phyloP scores from a whole-genome alignment of 768 basidiomycete species.

The Tricholoma sp. region DNA sequence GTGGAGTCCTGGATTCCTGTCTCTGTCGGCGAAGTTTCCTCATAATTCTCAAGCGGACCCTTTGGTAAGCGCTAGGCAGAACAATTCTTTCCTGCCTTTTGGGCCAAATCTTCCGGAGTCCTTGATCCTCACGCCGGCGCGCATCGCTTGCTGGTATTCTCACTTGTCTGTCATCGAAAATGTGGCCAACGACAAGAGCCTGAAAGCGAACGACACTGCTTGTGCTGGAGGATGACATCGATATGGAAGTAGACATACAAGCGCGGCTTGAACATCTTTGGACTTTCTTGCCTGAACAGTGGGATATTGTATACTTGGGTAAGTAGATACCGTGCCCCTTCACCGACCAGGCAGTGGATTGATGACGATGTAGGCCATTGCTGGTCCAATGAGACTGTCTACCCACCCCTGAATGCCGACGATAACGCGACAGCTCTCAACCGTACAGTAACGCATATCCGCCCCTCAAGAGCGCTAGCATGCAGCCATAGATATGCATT shows the following conservation, averaged over 20 bases:
- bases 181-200: slow-evolving; percentile 27
- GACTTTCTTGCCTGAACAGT: slow-evolving; percentile 48
- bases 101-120: slow-evolving; percentile 34
- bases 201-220: slow-evolving; percentile 30
- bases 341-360: background rate
- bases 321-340: slow-evolving; percentile 9
- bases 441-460: slow-evolving; percentile 28
- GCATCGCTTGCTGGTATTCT: slow-evolving; percentile 53
- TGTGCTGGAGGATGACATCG: slow-evolving; percentile 76
- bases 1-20: slow-evolving; percentile 19
- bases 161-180: slow-evolving; percentile 49
- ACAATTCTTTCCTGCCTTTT: slow-evolving; percentile 32
- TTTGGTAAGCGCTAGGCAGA: slow-evolving; percentile 16
- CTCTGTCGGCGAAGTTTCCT: slow-evolving; percentile 1
- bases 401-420: slow-evolving; percentile 29
- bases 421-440: slow-evolving; percentile 5
- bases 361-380: slow-evolving; percentile 54
- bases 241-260: slow-evolving; percentile 64
- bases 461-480: slow-evolving; percentile 57
- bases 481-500: slow-evolving; percentile 74
- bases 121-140: slow-evolving; percentile 49
- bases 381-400: slow-evolving; percentile 65
- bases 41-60: slow-evolving; percentile 2
- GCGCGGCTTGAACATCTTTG: slow-evolving; percentile 39
- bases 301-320: slow-evolving; percentile 78